These are phyloP conservation scores for Lindgomyces ingoldianus DNA, from an alignment of 495 filamentous ascomycete genomes.

Conservation along the genomic window DNA sequence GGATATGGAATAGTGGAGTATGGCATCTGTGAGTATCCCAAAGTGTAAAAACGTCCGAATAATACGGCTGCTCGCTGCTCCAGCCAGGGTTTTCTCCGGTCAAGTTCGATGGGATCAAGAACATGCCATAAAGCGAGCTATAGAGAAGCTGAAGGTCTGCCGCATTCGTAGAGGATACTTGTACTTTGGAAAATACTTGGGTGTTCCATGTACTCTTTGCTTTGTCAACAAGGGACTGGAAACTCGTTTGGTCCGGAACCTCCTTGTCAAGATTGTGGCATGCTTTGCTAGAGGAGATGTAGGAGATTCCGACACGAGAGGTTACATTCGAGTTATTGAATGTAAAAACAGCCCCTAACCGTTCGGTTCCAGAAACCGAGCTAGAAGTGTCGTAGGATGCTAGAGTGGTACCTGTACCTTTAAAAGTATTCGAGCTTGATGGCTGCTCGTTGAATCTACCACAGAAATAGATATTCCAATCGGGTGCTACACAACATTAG, in stretches of 20 bases:
- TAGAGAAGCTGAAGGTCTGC: slow-evolving; percentile 64
- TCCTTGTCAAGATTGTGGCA: slow-evolving; percentile 61
- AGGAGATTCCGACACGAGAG: slow-evolving; percentile 71
- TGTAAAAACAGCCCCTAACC: slow-evolving; percentile 42
- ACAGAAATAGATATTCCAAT: slow-evolving; percentile 72
- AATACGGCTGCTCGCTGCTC: slow-evolving; percentile 66
- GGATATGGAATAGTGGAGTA: slow-evolving; percentile 64
- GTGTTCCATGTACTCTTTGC: slow-evolving; percentile 59
- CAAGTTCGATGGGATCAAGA: slow-evolving; percentile 68
- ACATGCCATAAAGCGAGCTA: slow-evolving; percentile 68
- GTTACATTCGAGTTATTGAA: slow-evolving; percentile 49
- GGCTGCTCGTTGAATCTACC: slow-evolving; percentile 58
- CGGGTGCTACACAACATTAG: slow-evolving; percentile 47
- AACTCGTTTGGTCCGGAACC: slow-evolving; percentile 54
- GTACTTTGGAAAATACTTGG: slow-evolving; percentile 64
- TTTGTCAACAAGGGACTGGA: slow-evolving; percentile 52
- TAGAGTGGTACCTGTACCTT: slow-evolving; percentile 50
- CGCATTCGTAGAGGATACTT: slow-evolving; percentile 57
- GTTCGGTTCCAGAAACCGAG: slow-evolving; percentile 27
- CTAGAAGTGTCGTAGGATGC: slow-evolving; percentile 28
- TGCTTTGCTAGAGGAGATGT: slow-evolving; percentile 64
- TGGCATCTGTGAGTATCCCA: slow-evolving; percentile 66
- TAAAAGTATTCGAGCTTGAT: slow-evolving; percentile 53
- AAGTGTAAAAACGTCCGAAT: slow-evolving; percentile 59
- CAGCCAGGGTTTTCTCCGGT: slow-evolving; percentile 73